Evolutionary conservation across 1,284 basidiomycete species (phyloP).

Genomic region (Apiotrichum laibachii): DNA sequence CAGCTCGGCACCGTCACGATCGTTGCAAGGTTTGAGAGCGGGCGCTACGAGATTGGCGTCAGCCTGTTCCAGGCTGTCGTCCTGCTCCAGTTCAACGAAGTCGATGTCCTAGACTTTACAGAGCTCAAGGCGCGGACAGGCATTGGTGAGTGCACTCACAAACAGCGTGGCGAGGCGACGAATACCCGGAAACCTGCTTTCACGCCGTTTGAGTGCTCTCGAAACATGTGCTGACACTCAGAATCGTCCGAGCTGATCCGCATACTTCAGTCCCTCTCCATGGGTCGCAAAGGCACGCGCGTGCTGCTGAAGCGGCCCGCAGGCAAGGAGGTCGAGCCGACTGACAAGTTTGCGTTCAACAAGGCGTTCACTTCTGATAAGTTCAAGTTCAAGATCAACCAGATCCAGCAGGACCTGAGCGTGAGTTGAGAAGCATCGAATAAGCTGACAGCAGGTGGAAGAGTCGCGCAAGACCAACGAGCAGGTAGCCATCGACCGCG

Average conservation of each 20-base stretch:
- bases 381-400: conserved; percentile 85
- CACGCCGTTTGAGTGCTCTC: no score
- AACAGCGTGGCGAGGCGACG: no score
- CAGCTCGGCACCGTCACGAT: conserved; percentile 74
- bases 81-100: conserved; percentile 85
- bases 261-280: conserved; percentile 87
- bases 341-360: conserved; percentile 80
- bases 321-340: conserved; percentile 73
- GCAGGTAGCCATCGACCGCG: conserved; percentile 81
- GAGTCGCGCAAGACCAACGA: conserved; percentile 80
- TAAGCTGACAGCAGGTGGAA: conserved; percentile 60
- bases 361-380: conserved; percentile 75
- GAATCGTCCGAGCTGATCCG: conserved; percentile 72
- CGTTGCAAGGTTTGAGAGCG: conserved; percentile 64
- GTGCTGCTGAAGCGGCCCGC: conserved; percentile 77
- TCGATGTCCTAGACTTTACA: conserved; percentile 57
- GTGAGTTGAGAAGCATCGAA: not conserved
- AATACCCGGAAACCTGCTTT: no score
- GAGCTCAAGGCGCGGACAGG: conserved; percentile 69
- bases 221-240: conserved; percentile 40
- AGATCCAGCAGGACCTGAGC: conserved; percentile 83
- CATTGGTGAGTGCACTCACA: conserved; percentile 63
- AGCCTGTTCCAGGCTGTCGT: conserved; percentile 86
- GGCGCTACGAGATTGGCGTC: conserved; percentile 81
- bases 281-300: conserved; percentile 72